Evolutionary conservation across 805 yeast genomes (phyloP), one percentile per base, ranked within the genome.

Genomic region (Wickerhamomyces sydowiorum): DNA sequence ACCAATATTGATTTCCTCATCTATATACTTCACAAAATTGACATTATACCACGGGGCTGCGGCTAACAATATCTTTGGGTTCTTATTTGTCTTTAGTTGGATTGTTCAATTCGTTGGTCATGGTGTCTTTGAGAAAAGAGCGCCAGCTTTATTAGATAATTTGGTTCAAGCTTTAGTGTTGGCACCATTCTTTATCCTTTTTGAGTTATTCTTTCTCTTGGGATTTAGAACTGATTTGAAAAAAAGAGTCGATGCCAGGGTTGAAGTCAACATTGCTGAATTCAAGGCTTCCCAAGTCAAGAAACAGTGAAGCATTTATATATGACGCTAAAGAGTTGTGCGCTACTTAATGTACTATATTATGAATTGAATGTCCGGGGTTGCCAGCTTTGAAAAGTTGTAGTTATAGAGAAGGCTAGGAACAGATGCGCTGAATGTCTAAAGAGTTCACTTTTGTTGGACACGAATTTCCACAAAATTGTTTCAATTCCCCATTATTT

Each of bases 111-210:
- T 91, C 60, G 69, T 82, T 38, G 96, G 97, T 4, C 98, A 93
- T 58, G 91, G 85, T 1, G 69, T 75, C 10, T 86, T 79, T 56
- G 99, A 91, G 57, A 72, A 71, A 45, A 70, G 87, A 33, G 85
- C 89, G 0, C 99, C 99, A 0, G 96, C 98, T 0, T 62, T 91
- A 40, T 60, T 87, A 32, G 96, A 90, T 54, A 90, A 82, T 56
- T 66, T 88, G 36, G 65, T 82, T 5, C 97, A 89, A 57, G 93
- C 97, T 5, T 60, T 91, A 17, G 88, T 91, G 0, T 67, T 90
- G 47, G 98, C 98, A 1, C 98, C 98, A 1, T 88, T 77, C 56
- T 90, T 91, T 59, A 95, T 89, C 4, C 66, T 81, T 13, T 86
- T 81, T 59, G 98, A 93, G 60, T 55, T 82, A 3, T 71, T 86